These are phyloP conservation scores for Filobasidium wieringae DNA, from an alignment of 768 basidiomycete species.

Conservation along the genomic window DNA sequence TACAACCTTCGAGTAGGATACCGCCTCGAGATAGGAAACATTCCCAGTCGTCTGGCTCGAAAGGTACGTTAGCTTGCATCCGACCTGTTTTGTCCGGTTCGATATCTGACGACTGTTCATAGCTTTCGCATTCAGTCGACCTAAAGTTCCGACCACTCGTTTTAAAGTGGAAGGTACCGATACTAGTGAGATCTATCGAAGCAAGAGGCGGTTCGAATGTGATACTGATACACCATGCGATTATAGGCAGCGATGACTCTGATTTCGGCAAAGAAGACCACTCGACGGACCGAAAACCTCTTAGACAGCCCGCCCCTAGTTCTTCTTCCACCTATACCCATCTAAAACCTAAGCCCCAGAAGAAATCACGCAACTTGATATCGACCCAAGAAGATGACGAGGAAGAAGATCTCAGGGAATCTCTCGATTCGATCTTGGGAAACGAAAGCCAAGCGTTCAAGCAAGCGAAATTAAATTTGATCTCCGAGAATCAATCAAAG, in stretches of 20 bases:
- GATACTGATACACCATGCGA: no score
- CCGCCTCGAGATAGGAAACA: no score
- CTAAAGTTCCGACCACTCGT: no score
- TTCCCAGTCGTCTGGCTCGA: no score
- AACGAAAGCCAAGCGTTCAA: background rate
- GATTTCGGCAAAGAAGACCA: constrained; percentile 1
- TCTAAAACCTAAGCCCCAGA: background rate
- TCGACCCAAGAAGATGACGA: background rate
- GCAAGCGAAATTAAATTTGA: background rate
- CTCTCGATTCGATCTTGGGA: background rate
- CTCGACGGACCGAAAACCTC: background rate
- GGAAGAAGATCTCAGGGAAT: background rate
- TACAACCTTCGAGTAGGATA: no score
- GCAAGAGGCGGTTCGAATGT: no score
- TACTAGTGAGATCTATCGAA: background rate
- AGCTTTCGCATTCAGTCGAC: no score
- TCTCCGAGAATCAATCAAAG: no score
- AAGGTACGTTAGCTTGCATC: no score
- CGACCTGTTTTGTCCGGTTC: no score
- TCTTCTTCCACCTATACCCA: background rate
- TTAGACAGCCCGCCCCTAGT: background rate
- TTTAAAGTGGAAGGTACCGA: background rate
- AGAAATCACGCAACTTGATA: background rate
- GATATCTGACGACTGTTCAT: no score
- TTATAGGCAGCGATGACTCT: constrained; percentile 1